Evolutionary conservation across 768 basidiomycete species (phyloP), one percentile per base, ranked within the genome.

Genomic region (Lanmaoa pseudosensibilis): DNA sequence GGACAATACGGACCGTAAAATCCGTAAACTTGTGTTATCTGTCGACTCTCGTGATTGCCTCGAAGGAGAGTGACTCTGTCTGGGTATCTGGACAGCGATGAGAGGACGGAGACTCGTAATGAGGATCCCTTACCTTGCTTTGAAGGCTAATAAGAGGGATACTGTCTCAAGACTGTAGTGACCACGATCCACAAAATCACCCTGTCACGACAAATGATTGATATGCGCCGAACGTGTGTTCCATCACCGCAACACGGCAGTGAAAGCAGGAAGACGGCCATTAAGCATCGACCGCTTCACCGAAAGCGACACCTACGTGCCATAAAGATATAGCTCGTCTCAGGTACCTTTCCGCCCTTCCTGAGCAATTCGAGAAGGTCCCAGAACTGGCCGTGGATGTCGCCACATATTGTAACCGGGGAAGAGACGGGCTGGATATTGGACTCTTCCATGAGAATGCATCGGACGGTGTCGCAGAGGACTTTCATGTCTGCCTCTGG

Each of bases 1-100:
- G 7, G 47, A 37, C 13, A 30, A 40, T 10, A 36, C 56, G 16
- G 10, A 94, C 94, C 94, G 68, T 97, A 98, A 72, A 97, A 98
- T n/a, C 95, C 96, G 57, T 98, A 98, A 2, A 94, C 96, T 66
- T 98, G 96, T 5, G 96, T 98, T 64, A 98, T 98, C 72, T 98
- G 96, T 59, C 96, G 78, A 65, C 92, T 94, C 72, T 98, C 96
- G 69, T 98, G 96, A 73, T 98, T 98, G 38, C 96, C 95, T 33
- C 96, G 82, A 15, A 98, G 80, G 2, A 98, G 77, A 3, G 92
- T 95, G 54, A 98, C 90, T 65, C 85, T 85, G 73, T 97, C 92
- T 16, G 96, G 95, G 72, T 95, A 96, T 69, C 93, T 94, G 66
- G 13, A 44, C 38, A 44, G 23, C 54, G 44, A 44, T 65, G 45